Base-by-base conservation (phyloP, 1,139 yeast genomes). In the Taphrina deformans region DNA sequence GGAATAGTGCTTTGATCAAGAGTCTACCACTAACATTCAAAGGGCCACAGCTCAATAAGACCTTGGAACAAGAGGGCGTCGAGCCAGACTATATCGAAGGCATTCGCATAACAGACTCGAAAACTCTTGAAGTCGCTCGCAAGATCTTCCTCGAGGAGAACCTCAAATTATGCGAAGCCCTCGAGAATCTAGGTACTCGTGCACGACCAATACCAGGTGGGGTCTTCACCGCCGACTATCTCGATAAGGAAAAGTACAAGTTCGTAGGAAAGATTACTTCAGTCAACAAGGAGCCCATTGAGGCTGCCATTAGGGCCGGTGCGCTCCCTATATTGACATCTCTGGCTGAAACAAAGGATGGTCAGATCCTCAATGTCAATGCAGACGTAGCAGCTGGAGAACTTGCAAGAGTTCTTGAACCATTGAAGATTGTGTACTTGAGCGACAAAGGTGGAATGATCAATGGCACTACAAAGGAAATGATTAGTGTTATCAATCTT, bases 381-480 rank as follows among this genome's bases (percentile, higher is more conserved):
- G 99, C 99, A 6, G 99, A 93, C 75, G 97, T 93, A 64, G 99
- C 99, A 52, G 99, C 99, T 58, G 96, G 97, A 71, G 98, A 93
- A 77, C 83, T 93, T 71, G 98, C 99, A 24, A 85, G 98, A 75
- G 97, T 89, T 67, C 89, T 93, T 72, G 97, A 93, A 78, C 99
- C 99, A 16, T 84, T 93, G 75, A 93, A 93, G 78, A 92, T 93
- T 70, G 99, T 95, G 58, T 93, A 93, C 75, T 80, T 93, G 76
- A 92, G 92, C 77, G 99, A 93, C 78, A 93, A 93, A 78, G 99
- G 99, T 71, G 99, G 99, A 69, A 88, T 93, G 69, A 85, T 90
- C 74, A 91, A 93, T 74, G 98, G 99, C 66, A 85, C 83, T 71
- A 88, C 96, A 29, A 93, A 95, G 60, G 96, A 92, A 75, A 91